Evolutionary conservation across 768 basidiomycete genomes (phyloP), one percentile per base, ranked within the genome.

Genomic region (Boletus sp.): DNA sequence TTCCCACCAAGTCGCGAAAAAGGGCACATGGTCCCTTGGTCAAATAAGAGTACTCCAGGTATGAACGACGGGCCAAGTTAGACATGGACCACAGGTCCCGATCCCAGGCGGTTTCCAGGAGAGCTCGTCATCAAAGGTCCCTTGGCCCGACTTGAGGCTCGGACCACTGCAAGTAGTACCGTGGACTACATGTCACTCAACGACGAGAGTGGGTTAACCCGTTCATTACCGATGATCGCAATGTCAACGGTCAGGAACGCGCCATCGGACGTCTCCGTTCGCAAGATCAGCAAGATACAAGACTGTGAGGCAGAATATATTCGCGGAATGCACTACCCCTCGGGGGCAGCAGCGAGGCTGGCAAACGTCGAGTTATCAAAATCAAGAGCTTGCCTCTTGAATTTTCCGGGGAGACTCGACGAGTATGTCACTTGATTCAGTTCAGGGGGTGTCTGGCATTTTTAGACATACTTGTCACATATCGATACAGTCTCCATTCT

Each of bases 101-200:
- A 59, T 54, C 39, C n/a, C 40, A 47, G 33, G 41, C 40, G 30
- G 59, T 60, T 28, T 55, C 59, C 51, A 61, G 59, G 59, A 49
- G 37, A 11, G 41, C 33, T 14, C 24, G 24, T 7, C 10, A 17
- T 37, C 49, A 37, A 35, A 24, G 12, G 28, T 29, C n/a, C 17
- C 47, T 28, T 50, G 11, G 33, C 9, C n/a, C 29, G 45, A 46
- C 29, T 30, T 28, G 15, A 30, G 15, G 14, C 28, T n/a, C 18
- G 32, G 7, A 17, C 37, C 18, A 33, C 32, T 30, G 32, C 18
- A 47, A 15, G 30, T 24, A 15, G 30, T n/a, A 7, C n/a, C n/a
- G 24, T 24, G 24, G 24, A 24, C 24, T 33, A 33, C 33, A 30
- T 32, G 41, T 32, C 45, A 29, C 12, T 50, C 39, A 5, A 15